Conservation (phyloP, 306 rosid species). For the Ceratonia siliqua region DNA sequence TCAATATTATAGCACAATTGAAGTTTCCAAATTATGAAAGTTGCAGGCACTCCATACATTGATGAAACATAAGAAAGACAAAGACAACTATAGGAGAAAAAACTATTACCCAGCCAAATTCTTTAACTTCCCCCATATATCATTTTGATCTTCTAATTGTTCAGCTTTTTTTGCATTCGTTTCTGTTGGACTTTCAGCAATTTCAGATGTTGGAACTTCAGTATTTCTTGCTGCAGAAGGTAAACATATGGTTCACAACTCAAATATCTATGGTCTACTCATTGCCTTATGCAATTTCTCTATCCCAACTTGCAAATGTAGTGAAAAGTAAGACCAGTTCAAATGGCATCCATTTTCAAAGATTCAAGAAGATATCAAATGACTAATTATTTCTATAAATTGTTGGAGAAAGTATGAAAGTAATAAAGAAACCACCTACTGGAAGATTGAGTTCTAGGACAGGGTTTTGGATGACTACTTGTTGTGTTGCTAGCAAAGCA, state of each 20-base stretch:
- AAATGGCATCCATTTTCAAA: background rate
- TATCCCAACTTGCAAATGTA: conserved; percentile 14
- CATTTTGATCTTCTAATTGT: conserved; percentile 54
- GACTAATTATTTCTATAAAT: background rate
- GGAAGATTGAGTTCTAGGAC: conserved; percentile 55
- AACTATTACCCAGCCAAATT: conserved; percentile 70
- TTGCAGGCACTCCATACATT: background rate
- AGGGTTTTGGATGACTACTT: conserved; percentile 55
- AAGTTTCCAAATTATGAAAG: conserved; percentile 6
- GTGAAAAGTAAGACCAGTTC: conserved; percentile 4
- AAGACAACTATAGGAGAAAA: conserved; percentile 28
- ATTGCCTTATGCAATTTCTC: background rate
- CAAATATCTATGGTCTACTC: conserved; percentile 19
- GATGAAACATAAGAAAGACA: background rate
- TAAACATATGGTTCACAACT: conserved; percentile 29
- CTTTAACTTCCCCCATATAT: conserved; percentile 67
- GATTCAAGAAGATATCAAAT: background rate
- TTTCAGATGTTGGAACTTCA: conserved; percentile 48
- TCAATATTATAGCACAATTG: background rate
- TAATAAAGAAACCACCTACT: conserved; percentile 48
- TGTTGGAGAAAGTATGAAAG: background rate
- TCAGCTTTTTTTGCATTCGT: conserved; percentile 48
- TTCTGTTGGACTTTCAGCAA: conserved; percentile 48
- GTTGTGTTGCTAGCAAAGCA: conserved; percentile 52
- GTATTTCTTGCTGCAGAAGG: conserved; percentile 56